These are phyloP conservation scores for Coniochaeta hoffmannii DNA, from an alignment of 2,329 filamentous ascomycete species.

Conservation along the genomic window DNA sequence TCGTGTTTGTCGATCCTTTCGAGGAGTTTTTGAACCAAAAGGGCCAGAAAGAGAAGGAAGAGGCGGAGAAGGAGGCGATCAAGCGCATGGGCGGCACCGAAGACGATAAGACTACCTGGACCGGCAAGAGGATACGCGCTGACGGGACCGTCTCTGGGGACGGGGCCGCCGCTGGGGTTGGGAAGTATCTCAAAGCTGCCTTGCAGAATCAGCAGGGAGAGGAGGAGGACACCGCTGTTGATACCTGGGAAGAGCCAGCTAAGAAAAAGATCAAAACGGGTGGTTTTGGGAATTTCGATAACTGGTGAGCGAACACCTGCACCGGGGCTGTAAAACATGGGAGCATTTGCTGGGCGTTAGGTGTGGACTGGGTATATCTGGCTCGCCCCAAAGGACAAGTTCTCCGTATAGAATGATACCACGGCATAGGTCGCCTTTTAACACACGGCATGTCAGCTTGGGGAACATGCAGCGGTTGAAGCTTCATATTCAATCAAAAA, in stretches of 20 bases:
- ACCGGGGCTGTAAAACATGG: not conserved
- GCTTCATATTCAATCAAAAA: no score
- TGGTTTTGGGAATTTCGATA: slow-evolving; percentile 93
- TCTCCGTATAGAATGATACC: not conserved
- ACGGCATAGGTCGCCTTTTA: no score
- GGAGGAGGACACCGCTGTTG: slow-evolving; percentile 48
- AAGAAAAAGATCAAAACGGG: slow-evolving; percentile 74
- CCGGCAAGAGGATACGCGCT: slow-evolving; percentile 76
- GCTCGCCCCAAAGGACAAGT: not conserved
- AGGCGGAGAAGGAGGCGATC: slow-evolving; percentile 54
- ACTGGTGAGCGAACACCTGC: slow-evolving; percentile 52
- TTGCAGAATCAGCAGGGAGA: slow-evolving; percentile 44
- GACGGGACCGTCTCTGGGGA: slow-evolving; percentile 50
- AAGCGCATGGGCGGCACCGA: slow-evolving; percentile 64
- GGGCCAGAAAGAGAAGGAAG: slow-evolving; percentile 51
- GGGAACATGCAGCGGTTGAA: no score
- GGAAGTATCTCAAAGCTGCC: slow-evolving; percentile 70
- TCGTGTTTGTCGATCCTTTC: slow-evolving; percentile 89
- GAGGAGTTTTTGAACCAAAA: slow-evolving; percentile 82
- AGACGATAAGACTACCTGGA: slow-evolving; percentile 91
- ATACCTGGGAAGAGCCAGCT: slow-evolving; percentile 61
- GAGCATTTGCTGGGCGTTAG: not conserved
- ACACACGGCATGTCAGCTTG: no score
- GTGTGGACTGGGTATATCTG: not conserved
- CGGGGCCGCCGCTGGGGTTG: slow-evolving; percentile 43